Base-by-base conservation (phyloP, 78 protist species). In the Goniomonas avonlea region DNA sequence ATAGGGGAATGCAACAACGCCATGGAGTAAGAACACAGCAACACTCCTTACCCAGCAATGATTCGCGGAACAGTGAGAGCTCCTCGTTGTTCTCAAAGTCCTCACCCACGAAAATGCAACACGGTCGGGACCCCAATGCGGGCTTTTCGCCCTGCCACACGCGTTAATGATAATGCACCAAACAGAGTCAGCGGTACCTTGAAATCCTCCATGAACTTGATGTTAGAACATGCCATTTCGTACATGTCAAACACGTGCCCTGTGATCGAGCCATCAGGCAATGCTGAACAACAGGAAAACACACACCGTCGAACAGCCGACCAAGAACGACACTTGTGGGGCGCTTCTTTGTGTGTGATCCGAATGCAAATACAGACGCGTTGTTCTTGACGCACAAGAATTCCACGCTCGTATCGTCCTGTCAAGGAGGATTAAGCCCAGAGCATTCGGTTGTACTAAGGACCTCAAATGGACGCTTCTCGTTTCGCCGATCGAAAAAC, bases 401-500 rank as follows among this genome's bases (percentile, higher is more conserved):
- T 43, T 63, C 71, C 23, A 59, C 41, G 37, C 37, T 11, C 1
- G 23, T 3, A 35, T 23, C 13, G 40, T 31, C 3, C 34, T 3
- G 34, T 35, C 7, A 3, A 31, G 66, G 3, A 59, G 37, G 7
- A 11, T 31, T 31, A 15, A 59, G 37, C 65, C 32, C 71, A 2
- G 71, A 63, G 8, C 47, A 37, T 38, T 63, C 71, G 25, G 32
- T n/a, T n/a, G n/a, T n/a, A n/a, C n/a, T n/a, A n/a, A n/a, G n/a
- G n/a, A n/a, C 71, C 23, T 63, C 71, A 27, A 63, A 63, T 17
- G 71, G 71, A 7, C 71, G 71, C 71, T 63, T 63, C 50, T 63
- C 71, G 45, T 63, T 63, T 31, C 71, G 71, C n/a, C 71, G 35
- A 11, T 38, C 25, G 45, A 63, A 63, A 43, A 23, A 35, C 11